phyloP scores from a whole-genome alignment of 768 basidiomycete genomes.

The Leucosporidium yakuticum region DNA sequence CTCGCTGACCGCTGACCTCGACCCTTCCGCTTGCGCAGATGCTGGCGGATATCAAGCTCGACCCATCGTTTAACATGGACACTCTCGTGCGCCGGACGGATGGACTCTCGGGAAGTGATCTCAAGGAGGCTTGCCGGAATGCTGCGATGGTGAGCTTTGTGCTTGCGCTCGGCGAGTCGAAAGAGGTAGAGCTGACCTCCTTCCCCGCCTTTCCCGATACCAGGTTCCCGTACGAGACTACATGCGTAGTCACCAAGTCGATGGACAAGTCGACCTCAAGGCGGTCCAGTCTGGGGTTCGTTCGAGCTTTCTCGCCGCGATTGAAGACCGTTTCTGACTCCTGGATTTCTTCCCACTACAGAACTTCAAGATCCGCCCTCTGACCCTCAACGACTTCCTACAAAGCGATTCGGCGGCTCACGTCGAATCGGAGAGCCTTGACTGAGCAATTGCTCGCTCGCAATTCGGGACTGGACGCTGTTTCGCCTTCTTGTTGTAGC shows the following conservation, averaged over 20 bases:
- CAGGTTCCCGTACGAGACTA: conserved; percentile 58
- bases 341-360: conserved; percentile 41
- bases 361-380: conserved; percentile 72
- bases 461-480: neutral
- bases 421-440: conserved; percentile 7
- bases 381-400: conserved; percentile 65
- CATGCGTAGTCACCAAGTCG: conserved; percentile 49
- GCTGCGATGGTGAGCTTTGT: conserved; percentile 75
- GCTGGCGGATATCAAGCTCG: conserved; percentile 68
- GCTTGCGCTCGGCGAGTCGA: no score
- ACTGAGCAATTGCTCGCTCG: neutral
- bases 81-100: conserved; percentile 62
- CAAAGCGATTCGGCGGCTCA: conserved; percentile 13
- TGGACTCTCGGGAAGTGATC: conserved; percentile 80
- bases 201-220: rapidly evolving
- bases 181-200: neutral
- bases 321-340: neutral
- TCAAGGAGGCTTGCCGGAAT: conserved; percentile 84
- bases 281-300: conserved; percentile 44
- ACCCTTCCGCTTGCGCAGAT: conserved; percentile 52
- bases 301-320: conserved; percentile 2
- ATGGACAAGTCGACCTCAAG: conserved; percentile 32
- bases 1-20: neutral
- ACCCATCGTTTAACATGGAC: conserved; percentile 57
- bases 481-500: neutral